Base-by-base conservation (phyloP, 73 alveolate genomes). In the Effrenium voratum region DNA sequence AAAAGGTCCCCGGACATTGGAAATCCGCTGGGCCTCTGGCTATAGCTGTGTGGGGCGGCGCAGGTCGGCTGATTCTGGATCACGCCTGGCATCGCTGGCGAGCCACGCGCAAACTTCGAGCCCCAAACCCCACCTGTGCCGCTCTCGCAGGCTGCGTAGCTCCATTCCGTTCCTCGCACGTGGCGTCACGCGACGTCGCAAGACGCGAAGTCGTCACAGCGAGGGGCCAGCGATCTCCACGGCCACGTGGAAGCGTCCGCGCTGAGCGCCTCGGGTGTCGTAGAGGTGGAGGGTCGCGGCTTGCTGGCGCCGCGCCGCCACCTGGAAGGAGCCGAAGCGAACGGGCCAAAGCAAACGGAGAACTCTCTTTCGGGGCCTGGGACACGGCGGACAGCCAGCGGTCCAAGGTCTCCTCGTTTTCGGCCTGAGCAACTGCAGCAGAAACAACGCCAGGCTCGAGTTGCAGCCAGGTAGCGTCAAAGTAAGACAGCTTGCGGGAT, bases 401-500 rank as follows among this genome's bases (percentile, higher is more conserved):
- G 0, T 72, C 15, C 40, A 82, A 3, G 75, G n/a, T 82, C 73
- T 82, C 92, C 92, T 80, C 91, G 32, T 80, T 80, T 68, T 80
- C 91, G 8, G 91, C 91, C 91, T 80, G n/a, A 46, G 91, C n/a
- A 15, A n/a, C 26, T 22, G 47, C 38, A 43, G 79, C 40, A 28
- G 19, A 19, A n/a, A n/a, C n/a, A n/a, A n/a, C n/a, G n/a, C n/a
- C n/a, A n/a, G n/a, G n/a, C n/a, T n/a, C n/a, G n/a, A n/a, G n/a
- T n/a, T 36, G 8, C 52, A 5, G 43, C 82, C 22, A 32, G 46
- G 95, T 2, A 4, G 40, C 97, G 38, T 90, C 97, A 55, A 90
- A 90, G 87, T 90, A 90, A 59, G 97, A 90, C 32, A 70, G 75
- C 63, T 90, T 90, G 19, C 97, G 49, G n/a, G 87, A 12, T 45